phyloP scores from a whole-genome alignment of 768 basidiomycete genomes.

The Mycena haematopus region DNA sequence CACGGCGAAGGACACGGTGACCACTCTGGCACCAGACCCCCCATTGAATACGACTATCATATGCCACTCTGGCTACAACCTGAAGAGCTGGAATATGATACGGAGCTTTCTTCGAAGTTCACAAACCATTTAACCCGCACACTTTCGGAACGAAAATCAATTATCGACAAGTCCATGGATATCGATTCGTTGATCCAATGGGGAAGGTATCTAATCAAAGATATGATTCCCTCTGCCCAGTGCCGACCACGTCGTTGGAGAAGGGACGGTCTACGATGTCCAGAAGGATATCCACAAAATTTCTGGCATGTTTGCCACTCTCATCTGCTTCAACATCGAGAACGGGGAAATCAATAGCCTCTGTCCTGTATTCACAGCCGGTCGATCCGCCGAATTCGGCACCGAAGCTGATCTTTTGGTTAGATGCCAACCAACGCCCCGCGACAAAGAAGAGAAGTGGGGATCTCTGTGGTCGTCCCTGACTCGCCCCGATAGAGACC shows the following conservation, averaged over 20 bases:
- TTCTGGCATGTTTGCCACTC: constrained; percentile 4
- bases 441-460: background rate
- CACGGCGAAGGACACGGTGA: background rate
- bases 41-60: constrained; percentile 18
- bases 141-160: background rate
- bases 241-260: background rate
- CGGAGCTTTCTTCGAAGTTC: background rate
- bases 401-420: constrained; percentile 8
- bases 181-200: background rate
- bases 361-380: background rate
- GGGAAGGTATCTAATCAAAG: background rate
- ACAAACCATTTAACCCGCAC: background rate
- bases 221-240: constrained; percentile 8
- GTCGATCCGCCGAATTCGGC: background rate
- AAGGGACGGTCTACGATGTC: background rate
- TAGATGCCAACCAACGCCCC: background rate
- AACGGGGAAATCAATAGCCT: background rate
- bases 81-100: background rate
- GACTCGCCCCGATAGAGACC: constrained; percentile 1
- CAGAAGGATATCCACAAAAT: background rate
- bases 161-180: background rate
- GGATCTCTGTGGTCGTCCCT: background rate
- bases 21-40: background rate
- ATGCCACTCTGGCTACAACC: constrained; percentile 13
- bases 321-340: constrained; percentile 15